Evolutionary conservation across 1,284 basidiomycete genomes (phyloP).

Genomic region (Ceratobasidium sp.): DNA sequence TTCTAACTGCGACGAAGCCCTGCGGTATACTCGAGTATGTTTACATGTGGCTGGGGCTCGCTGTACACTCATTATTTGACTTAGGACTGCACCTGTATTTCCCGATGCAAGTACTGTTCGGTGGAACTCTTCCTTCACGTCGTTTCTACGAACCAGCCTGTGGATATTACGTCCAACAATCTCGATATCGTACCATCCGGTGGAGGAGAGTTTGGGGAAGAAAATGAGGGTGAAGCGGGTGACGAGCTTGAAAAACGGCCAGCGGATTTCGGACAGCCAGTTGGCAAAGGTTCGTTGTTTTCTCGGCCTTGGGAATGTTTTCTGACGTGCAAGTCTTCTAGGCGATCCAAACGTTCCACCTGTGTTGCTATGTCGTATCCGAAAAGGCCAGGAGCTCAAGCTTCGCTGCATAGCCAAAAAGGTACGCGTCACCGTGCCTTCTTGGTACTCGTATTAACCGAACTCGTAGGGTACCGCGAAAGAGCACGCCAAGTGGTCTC

Average conservation of each 20-base stretch:
- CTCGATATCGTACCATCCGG: constrained; percentile 63
- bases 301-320: background rate
- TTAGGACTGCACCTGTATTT: constrained; percentile 85
- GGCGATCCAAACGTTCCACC: constrained; percentile 68
- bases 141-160: constrained; percentile 68
- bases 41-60: background rate
- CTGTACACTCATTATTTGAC: background rate
- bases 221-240: constrained; percentile 58
- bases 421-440: constrained; percentile 54
- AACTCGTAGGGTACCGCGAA: constrained; percentile 87
- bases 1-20: constrained; percentile 80
- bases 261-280: constrained; percentile 82
- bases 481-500: constrained; percentile 99
- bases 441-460: background rate
- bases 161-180: constrained; percentile 83
- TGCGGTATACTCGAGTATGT: constrained; percentile 79
- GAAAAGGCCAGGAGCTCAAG: constrained; percentile 91
- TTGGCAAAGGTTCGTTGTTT: constrained; percentile 70
- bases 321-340: constrained; percentile 46
- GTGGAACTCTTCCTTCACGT: constrained; percentile 77
- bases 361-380: constrained; percentile 89
- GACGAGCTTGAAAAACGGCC: constrained; percentile 77
- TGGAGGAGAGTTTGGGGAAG: constrained; percentile 42
- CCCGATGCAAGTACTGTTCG: constrained; percentile 81
- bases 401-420: constrained; percentile 92